Percentiles rank a stretch among this genome's conserved stretches.
phyloP scores from a whole-genome alignment of 148 eudicot species.

The Beta vulgaris region DNA sequence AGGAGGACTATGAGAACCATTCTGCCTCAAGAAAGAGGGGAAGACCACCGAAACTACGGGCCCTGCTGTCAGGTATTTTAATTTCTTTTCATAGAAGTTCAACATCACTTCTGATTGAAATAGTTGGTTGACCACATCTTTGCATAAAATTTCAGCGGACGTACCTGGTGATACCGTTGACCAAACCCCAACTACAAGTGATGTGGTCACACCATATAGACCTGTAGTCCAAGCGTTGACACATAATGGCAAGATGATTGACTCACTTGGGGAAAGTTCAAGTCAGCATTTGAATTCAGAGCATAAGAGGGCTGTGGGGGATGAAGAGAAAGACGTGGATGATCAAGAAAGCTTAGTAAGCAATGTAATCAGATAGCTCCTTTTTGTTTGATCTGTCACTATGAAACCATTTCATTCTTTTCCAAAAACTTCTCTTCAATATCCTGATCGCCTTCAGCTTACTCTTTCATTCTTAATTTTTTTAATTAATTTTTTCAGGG shows the following conservation, averaged over 20 bases:
- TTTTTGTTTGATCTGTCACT: not conserved
- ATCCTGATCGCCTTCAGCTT: not conserved
- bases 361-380: slow-evolving; percentile 6
- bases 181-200: slow-evolving; percentile 19
- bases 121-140: not conserved
- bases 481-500: not conserved
- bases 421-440: not conserved
- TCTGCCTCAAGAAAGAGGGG: slow-evolving; percentile 28
- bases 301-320: slow-evolving; percentile 17
- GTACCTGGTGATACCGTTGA: slow-evolving; percentile 29
- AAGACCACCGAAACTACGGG: slow-evolving; percentile 27
- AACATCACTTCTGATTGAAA: not conserved
- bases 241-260: slow-evolving; percentile 31
- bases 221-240: slow-evolving; percentile 44
- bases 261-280: slow-evolving; percentile 26
- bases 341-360: slow-evolving; percentile 19
- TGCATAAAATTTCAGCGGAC: not conserved
- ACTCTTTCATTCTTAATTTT: not conserved
- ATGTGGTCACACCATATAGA: slow-evolving; percentile 3
- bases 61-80: slow-evolving; percentile 28
- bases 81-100: not conserved
- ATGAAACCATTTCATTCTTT: not conserved
- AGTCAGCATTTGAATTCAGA: slow-evolving; percentile 14
- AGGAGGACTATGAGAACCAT: slow-evolving; percentile 27
- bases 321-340: slow-evolving; percentile 10